phyloP scores from a whole-genome alignment of 306 rosid species.

The Cyclanthera cordifolia region DNA sequence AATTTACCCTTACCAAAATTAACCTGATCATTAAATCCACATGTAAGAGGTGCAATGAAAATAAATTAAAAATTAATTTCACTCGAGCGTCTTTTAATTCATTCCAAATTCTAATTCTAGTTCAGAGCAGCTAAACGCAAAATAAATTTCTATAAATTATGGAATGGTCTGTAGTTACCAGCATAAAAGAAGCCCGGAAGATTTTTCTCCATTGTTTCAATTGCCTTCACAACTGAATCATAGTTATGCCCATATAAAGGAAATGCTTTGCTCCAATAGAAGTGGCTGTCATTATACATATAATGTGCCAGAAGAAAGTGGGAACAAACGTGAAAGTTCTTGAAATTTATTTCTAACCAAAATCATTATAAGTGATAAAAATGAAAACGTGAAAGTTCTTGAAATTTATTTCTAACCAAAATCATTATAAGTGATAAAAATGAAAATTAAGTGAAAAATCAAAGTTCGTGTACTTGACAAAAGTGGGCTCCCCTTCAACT shows the following conservation, averaged over 20 bases:
- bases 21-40: not conserved
- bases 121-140: not conserved
- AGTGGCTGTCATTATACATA: constrained; percentile 52
- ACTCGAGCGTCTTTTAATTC: not conserved
- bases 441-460: not conserved
- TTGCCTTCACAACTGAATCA: constrained; percentile 67
- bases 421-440: not conserved
- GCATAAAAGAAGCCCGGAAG: constrained; percentile 90
- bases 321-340: not conserved
- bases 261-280: constrained; percentile 81
- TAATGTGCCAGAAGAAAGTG: constrained; percentile 16
- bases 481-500: constrained; percentile 79
- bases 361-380: not conserved
- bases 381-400: too few species aligned
- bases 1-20: too few species aligned
- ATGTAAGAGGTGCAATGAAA: not conserved
- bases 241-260: constrained; percentile 73
- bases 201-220: constrained; percentile 64
- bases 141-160: not conserved
- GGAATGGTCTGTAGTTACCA: constrained; percentile 33
- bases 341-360: not conserved
- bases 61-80: not conserved
- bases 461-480: constrained; percentile 48
- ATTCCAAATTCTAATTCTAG: not conserved
- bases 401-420: constrained; percentile 1